A percentile compares a stretch with the other conserved stretches of the same genome.
Evolutionary conservation across 306 rosid genomes (phyloP).

Genomic region (Acacia melanoxylon): DNA sequence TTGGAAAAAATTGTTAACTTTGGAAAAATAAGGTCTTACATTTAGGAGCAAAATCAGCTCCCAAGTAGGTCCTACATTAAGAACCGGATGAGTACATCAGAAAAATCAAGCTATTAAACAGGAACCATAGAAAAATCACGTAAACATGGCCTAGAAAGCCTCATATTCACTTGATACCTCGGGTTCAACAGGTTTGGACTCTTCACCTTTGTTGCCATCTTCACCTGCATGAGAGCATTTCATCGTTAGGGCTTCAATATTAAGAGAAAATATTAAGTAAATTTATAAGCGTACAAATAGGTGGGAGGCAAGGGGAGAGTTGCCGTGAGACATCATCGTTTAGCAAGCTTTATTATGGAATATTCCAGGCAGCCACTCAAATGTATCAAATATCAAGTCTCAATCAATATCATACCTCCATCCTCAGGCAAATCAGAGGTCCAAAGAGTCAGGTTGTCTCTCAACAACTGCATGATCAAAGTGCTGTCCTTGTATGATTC

Average conservation of each 20-base stretch:
- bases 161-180: slow-evolving; percentile 37
- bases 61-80: too few relatives aligned
- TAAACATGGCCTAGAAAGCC: neutral
- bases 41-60: too few relatives aligned
- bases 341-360: neutral
- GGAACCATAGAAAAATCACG: neutral
- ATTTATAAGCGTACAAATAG: neutral
- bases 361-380: neutral
- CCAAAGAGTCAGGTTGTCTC: slow-evolving; percentile 98
- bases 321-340: neutral
- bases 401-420: slow-evolving; percentile 62
- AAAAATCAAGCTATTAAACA: neutral
- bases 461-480: slow-evolving; percentile 93
- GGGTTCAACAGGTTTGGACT: slow-evolving; percentile 60
- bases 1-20: too few relatives aligned
- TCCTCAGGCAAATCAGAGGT: slow-evolving; percentile 97
- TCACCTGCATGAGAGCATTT: slow-evolving; percentile 63
- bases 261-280: neutral
- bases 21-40: too few relatives aligned
- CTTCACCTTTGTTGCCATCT: slow-evolving; percentile 73
- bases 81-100: too few relatives aligned
- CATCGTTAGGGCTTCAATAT: neutral
- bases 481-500: slow-evolving; percentile 98
- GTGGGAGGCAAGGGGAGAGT: neutral
- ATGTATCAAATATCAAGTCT: slow-evolving; percentile 15